Evolutionary conservation across 2,329 filamentous ascomycete genomes (phyloP), one percentile per base, ranked within the genome.

Genomic region (Ramularia endophylla): DNA sequence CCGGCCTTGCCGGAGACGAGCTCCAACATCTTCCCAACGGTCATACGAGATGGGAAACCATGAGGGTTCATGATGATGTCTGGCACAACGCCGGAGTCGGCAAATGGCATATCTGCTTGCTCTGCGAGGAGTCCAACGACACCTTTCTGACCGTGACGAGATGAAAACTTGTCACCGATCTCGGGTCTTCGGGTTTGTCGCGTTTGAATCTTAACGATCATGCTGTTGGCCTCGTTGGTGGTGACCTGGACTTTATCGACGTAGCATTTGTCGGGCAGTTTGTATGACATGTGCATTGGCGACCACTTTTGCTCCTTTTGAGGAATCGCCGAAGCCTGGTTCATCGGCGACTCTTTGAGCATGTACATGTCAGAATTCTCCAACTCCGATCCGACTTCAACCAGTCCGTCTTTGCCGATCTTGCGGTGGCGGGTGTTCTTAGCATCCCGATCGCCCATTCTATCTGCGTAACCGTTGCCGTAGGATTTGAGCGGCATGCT

Each of bases 51-150:
- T 1, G 92, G 92, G 75, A 98, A 98, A 81, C 92, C 92, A 69
- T 98, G 92, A 0, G 94, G 92, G 71, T 98, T 98, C 92, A 98
- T 98, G 78, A 98, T 98, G 53, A 98, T 95, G 65, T 98, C 92
- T 0, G 92, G 92, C n/a, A 81, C 83, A 52, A 98, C 79, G 2
- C 92, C 94, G 38, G 76, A 72, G 65, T 98, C 92, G 27, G 85
- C 85, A 69, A 98, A 98, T 0, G 92, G 92, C 80, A 98, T 85
- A 61, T 98, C 92, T 60, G 92, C 88, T 67, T 97, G 90, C 48
- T 95, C 86, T 13, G 90, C 88, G 44, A 98, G 95, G 55, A 97
- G 90, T 42, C 92, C 92, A 1, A 94, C 88, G 15, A 97, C 92
- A 70, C 92, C 92, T 65, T 98, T 98, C 60, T 98, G 92, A 15